Conservation (phyloP, 2,329 filamentous ascomycete species). For the Coniochaeta sp. region DNA sequence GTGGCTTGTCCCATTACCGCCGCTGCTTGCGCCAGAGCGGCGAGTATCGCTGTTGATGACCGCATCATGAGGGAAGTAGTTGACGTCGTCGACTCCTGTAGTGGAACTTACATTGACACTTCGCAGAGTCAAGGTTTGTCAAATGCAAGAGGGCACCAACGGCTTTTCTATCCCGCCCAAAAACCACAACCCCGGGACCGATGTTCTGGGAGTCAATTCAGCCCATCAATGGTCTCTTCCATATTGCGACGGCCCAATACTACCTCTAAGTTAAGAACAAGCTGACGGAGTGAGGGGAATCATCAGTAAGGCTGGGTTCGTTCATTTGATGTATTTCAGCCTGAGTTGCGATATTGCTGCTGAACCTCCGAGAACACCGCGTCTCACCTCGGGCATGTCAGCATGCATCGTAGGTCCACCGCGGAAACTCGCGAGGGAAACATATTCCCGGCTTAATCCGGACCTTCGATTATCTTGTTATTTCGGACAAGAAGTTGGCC, state of each 20-base stretch:
- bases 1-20: constrained; percentile 3
- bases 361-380: background rate
- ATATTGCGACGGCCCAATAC: background rate
- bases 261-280: background rate
- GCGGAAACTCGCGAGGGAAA: too few relatives aligned
- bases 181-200: background rate
- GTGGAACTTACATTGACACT: too few relatives aligned
- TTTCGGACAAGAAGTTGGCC: too few relatives aligned
- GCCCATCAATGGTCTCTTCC: background rate
- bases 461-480: too few relatives aligned
- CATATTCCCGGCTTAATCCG: too few relatives aligned
- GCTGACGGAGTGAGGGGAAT: background rate
- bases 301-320: background rate
- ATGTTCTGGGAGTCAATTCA: background rate
- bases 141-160: background rate
- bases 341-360: background rate
- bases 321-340: background rate
- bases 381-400: background rate
- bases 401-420: too few relatives aligned
- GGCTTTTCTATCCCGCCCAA: background rate
- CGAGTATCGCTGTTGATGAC: constrained; percentile 11
- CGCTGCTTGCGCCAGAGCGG: constrained; percentile 11
- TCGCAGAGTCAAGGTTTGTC: too few relatives aligned
- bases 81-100: too few relatives aligned
- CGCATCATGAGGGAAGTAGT: constrained; percentile 9